Base-by-base conservation (phyloP, 768 basidiomycete species). In the Leccinellum luteum region DNA sequence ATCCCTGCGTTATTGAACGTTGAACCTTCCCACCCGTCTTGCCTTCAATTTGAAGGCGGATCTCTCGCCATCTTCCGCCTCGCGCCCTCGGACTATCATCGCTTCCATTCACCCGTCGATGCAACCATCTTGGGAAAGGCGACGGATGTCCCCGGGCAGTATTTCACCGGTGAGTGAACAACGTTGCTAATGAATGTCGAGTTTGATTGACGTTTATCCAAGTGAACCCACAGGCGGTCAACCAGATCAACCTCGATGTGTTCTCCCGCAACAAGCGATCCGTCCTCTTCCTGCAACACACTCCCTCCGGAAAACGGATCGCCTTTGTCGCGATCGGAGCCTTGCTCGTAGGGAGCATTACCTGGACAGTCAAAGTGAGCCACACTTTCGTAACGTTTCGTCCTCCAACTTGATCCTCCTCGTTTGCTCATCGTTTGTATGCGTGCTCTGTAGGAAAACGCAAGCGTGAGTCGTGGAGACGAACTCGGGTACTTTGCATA, bases 181-280 rank as follows among this genome's bases (percentile, higher is more conserved):
- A 25, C 35, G 0, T 41, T 4, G 12, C 2, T 19, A 31, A 50
- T 5, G 35, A 21, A 21, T n/a, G 32, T 41, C 3, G 41, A 43
- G n/a, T 43, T 41, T 19, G 41, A 43, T 43, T 41, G 38, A 19
- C 4, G 9, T 41, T 43, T 5, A 7, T 8, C n/a, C 3, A 15
- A 78, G 89, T 92, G 27, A 91, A 92, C 65, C 89, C 90, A 0
- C 87, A 89, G 64, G 90, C 89, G 0, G 78, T 92, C 55, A 90
- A 89, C 64, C 81, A 89, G 64, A 71, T 66, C 25, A 79, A 78
- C 6, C 82, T 86, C 32, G 84, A 87, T 64, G 85, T 88, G 13
- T 81, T 89, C 66, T 83, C 85, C 3, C 81, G 79, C 13, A 88
- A 88, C 69, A 78, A 77, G 51, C 80, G 88, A 12, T 81, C 83